Evolutionary conservation across 2,329 filamentous ascomycete species (phyloP), one percentile per base, ranked within the genome.

Genomic region (Colletotrichum zoysiae): DNA sequence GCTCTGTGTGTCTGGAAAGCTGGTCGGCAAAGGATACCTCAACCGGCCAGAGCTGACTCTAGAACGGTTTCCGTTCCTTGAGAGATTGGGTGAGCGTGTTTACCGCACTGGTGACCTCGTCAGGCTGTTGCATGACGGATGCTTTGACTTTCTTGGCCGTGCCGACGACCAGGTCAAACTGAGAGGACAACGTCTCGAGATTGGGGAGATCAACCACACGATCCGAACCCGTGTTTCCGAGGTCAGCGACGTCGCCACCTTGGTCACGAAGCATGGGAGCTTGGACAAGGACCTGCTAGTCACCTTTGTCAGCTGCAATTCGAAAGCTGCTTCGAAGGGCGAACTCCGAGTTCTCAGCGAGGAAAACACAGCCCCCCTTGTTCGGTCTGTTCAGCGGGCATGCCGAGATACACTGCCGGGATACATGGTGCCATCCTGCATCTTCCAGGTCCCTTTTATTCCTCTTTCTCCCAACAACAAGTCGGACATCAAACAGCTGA

Each of bases 121-220:
- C 1, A 88, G 95, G 7, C 86, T 97, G 20, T 82, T 97, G 9
- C 86, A 94, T 65, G 92, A 98, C 78, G 91, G 90, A 1, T 94
- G 92, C 55, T 95, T 97, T 75, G 92, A 95, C 67, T 98, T 98
- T 78, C 85, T 97, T 2, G 95, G 95, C 3, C 89, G 95, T 18
- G 92, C 92, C 7, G 95, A 98, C 78, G 94, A 97, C 67, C 95
- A 98, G 81, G 91, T 97, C 74, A 98, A 98, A 79, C 86, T 98
- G 3, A 90, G 95, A 14, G 95, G 95, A 0, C 95, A 98, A 79
- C 87, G 95, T 18, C 86, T 98, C 0, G 95, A 98, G 77, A 92
- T 97, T 72, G 93, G 92, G 1, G 95, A 98, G 82, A 97, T 98
- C 80, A 96, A 97, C 76, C 91, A 95, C 60, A 89, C 92, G 11